Evolutionary conservation across 495 filamentous ascomycete genomes (phyloP).

Genomic region (Penicillium mononematosum): DNA sequence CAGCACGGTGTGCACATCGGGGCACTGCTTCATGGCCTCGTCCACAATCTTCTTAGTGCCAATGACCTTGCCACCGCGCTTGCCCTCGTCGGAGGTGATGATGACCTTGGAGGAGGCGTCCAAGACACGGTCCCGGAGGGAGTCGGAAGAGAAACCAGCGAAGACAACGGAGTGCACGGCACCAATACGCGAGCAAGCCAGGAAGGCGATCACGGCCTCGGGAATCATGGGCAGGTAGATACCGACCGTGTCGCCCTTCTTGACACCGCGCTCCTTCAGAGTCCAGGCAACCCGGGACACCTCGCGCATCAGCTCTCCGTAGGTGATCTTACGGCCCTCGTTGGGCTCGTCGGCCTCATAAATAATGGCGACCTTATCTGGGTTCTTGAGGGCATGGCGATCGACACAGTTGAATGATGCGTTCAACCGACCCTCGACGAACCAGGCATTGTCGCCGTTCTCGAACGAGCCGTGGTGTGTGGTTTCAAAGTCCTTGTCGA

Average conservation of each 20-base stretch:
- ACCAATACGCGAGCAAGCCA: constrained; percentile 89
- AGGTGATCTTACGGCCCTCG: constrained; percentile 87
- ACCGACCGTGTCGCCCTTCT: constrained; percentile 96
- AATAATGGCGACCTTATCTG: constrained; percentile 91
- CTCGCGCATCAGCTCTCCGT: constrained; percentile 88
- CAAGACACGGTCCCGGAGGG: constrained; percentile 90
- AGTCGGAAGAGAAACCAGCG: constrained; percentile 96
- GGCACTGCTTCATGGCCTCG: constrained; percentile 95
- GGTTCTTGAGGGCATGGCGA: constrained; percentile 89
- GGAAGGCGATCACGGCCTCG: constrained; percentile 86
- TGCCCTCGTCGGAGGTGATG: constrained; percentile 96
- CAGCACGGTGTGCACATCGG: constrained; percentile 78
- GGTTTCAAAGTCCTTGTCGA: constrained; percentile 90
- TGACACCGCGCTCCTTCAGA: constrained; percentile 90
- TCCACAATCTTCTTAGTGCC: constrained; percentile 99
- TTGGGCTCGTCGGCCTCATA: constrained; percentile 94
- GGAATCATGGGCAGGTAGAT: constrained; percentile 99
- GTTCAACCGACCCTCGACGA: constrained; percentile 88
- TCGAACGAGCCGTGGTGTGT: constrained; percentile 74
- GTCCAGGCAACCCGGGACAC: constrained; percentile 84
- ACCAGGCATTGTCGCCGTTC: constrained; percentile 90
- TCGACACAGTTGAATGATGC: constrained; percentile 98
- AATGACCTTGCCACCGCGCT: constrained; percentile 95
- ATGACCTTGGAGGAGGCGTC: constrained; percentile 88
- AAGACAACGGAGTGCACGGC: constrained; percentile 98